Evolutionary conservation across 225 moss, liverwort and hornwort genomes (phyloP).

Genomic region (Marchantia paleacea): DNA sequence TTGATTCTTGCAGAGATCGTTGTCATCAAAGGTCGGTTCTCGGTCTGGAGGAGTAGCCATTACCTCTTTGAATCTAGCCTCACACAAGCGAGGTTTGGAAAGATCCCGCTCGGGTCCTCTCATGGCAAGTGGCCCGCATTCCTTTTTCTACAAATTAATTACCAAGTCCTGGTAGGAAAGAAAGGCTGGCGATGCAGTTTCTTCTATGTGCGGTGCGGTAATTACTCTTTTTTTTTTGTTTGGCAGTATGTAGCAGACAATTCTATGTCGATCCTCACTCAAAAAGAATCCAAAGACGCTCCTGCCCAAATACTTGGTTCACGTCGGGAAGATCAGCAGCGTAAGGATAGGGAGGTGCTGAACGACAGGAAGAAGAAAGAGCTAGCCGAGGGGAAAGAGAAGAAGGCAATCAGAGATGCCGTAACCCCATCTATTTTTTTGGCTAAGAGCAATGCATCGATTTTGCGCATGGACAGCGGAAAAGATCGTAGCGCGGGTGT

Average conservation of each 20-base stretch:
- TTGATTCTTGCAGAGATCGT: conserved; percentile 50
- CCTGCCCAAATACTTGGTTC: conserved; percentile 33
- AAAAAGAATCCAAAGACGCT: conserved; percentile 53
- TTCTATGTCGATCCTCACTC: conserved; percentile 26
- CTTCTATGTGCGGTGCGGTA: not conserved
- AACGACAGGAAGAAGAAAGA: conserved; percentile 80
- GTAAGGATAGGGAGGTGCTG: conserved; percentile 60
- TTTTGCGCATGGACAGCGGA: conserved; percentile 46
- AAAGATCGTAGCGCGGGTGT: conserved; percentile 46
- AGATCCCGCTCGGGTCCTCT: conserved; percentile 62
- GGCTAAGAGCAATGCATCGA: conserved; percentile 39
- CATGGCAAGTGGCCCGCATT: conserved; percentile 47
- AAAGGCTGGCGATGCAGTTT: not conserved
- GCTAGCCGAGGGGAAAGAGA: conserved; percentile 62
- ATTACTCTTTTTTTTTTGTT: not conserved
- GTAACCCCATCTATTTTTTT: conserved; percentile 38
- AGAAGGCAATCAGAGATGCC: conserved; percentile 54
- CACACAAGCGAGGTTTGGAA: conserved; percentile 66
- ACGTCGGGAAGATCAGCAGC: conserved; percentile 68
- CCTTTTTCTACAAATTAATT: conserved; percentile 28
- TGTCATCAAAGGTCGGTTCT: conserved; percentile 63
- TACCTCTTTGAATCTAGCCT: conserved; percentile 43
- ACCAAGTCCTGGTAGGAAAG: not conserved
- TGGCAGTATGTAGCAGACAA: conserved; percentile 47
- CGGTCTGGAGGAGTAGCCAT: conserved; percentile 57